Base-by-base conservation (phyloP, 2,329 filamentous ascomycete genomes). In the Harringtonia lauricola region DNA sequence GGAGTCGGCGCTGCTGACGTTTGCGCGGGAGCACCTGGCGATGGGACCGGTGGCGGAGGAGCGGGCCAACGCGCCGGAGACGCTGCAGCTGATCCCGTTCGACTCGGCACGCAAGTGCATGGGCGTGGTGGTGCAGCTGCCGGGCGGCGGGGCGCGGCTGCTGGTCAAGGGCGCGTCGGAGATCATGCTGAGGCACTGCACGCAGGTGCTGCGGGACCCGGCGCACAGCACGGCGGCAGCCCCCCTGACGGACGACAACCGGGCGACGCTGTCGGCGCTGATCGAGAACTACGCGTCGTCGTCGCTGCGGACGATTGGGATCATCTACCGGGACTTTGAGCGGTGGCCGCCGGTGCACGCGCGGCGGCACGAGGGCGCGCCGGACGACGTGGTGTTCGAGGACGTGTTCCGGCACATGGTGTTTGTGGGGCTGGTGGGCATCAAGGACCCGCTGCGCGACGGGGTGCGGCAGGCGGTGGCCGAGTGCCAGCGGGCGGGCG, bases 241-340 rank as follows among this genome's bases (percentile, higher is more conserved):
- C 1, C 50, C 64, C 1, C 59, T 81, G 49, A 70, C 69, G 12
- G 59, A 65, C 21, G 70, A 74, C 36, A 75, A 80, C 51, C 66
- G 67, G 42, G 63, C 72, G 48, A 71, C 64, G 8, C 59, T 95
- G 49, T 74, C 76, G 51, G 65, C 70, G 19, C 68, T 87, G 39
- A 94, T 94, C 52, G 77, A 81, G 49, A 74, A 71, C 38, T 95
- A 94, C 57, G 88, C 88, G 10, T 78, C 75, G 22, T 74, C 82
- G 17, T 94, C 87, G 8, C 71, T 95, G 28, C 78, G 88, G 49
- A 94, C 88, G 2, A 94, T 95, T 52, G 86, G 81, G 36, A 74
- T 94, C 50, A 71, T 87, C 42, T 94, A 87, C 63, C 82, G 80
- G 44, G 88, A 95, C 54, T 94, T 92, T 52, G 76, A 85, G 21